These are phyloP conservation scores for Pelargonium myrrhifolium DNA, from an alignment of 441 rosid species.

Conservation along the genomic window DNA sequence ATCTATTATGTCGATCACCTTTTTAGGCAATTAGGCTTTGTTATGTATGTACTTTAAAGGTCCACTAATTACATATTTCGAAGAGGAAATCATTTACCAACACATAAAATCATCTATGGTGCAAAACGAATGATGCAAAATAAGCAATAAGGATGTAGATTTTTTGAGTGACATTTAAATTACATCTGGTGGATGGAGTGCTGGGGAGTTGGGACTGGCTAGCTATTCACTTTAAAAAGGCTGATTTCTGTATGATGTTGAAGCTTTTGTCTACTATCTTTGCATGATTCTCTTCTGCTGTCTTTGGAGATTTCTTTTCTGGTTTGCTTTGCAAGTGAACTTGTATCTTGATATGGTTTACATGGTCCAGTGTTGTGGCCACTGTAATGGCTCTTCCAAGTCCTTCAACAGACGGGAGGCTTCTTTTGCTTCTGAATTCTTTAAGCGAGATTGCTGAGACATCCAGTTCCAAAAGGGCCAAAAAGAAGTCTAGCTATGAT, in stretches of 20 bases:
- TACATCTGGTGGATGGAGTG: not conserved
- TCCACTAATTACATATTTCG: not conserved
- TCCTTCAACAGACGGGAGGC: constrained; percentile 59
- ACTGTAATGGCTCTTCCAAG: constrained; percentile 68
- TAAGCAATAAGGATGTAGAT: not conserved
- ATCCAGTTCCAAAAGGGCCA: constrained; percentile 72
- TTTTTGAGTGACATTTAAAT: not conserved
- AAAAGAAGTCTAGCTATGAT: constrained; percentile 57
- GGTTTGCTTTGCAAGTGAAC: constrained; percentile 5
- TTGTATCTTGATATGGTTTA: constrained; percentile 14
- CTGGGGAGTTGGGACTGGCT: not conserved
- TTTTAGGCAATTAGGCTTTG: too few species aligned
- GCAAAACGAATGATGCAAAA: not conserved
- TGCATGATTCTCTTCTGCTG: not conserved
- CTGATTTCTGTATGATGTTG: too few species aligned
- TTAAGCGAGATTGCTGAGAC: constrained; percentile 49
- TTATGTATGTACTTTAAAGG: not conserved
- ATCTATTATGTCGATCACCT: too few species aligned
- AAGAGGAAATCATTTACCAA: not conserved
- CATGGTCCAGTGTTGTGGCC: constrained; percentile 55
- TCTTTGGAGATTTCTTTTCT: not conserved
- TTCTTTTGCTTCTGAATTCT: constrained; percentile 81
- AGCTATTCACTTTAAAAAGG: not conserved
- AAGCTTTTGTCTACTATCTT: too few species aligned
- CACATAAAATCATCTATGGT: not conserved